Conservation (phyloP, 2,329 filamentous ascomycete genomes). For the Emergomyces orientalis region DNA sequence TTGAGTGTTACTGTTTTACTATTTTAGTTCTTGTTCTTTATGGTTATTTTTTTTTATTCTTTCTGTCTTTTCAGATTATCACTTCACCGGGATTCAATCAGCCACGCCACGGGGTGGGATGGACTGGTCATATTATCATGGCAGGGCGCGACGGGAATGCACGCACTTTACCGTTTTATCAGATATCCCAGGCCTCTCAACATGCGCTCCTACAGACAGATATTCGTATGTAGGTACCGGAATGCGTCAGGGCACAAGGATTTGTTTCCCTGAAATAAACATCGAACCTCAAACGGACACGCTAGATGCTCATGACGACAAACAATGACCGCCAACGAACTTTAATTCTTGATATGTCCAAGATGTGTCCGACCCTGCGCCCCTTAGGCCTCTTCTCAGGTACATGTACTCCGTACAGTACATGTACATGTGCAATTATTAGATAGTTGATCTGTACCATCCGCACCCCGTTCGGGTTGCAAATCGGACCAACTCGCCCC, state of each 20-base stretch:
- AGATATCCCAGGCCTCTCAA: background rate
- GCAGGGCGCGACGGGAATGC: background rate
- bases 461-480: background rate
- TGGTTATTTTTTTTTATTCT: too few species aligned
- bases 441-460: background rate
- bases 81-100: background rate
- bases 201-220: background rate
- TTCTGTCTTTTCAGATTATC: background rate
- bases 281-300: background rate
- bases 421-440: background rate
- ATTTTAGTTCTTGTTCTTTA: background rate
- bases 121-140: background rate
- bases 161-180: background rate
- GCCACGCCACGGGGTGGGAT: background rate
- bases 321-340: background rate
- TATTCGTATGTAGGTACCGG: background rate
- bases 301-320: background rate
- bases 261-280: conserved; percentile 2
- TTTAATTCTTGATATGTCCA: background rate
- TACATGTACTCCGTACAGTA: background rate
- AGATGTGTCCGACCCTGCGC: background rate
- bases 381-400: background rate
- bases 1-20: background rate
- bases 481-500: conserved; percentile 2
- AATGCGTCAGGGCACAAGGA: background rate